Percentiles rank a stretch among this genome's conserved stretches.
Conservation (phyloP, 176 grass and related monocot genomes). For the Cenchrus americanus region DNA sequence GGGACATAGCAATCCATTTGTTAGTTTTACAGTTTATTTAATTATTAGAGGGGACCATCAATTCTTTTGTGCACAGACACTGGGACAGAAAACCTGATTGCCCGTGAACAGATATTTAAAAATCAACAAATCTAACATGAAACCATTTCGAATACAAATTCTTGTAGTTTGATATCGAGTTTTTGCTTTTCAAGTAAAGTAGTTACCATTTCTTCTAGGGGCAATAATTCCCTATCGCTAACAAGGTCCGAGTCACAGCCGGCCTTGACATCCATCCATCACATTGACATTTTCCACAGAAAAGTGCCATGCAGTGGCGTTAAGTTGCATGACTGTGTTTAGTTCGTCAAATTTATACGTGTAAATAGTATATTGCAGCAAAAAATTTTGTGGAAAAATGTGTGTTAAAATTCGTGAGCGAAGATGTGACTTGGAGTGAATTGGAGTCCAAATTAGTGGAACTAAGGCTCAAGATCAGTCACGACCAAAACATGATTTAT, state of each 20-base stretch:
- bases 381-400: no score
- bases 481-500: no score
- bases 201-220: not conserved
- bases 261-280: not conserved
- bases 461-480: no score
- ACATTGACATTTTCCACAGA: not conserved
- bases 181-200: no score
- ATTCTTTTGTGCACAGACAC: not conserved
- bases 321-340: no score
- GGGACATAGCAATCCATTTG: not conserved
- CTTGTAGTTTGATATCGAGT: no score
- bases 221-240: not conserved
- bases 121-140: not conserved
- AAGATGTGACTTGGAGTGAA: no score
- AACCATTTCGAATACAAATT: not conserved
- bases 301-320: not conserved
- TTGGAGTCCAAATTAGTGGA: no score
- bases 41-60: not conserved
- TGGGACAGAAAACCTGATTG: not conserved
- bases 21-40: not conserved
- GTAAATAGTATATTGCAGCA: no score
- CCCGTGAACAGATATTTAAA: not conserved
- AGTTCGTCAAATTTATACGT: no score
- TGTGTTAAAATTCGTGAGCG: no score
- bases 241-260: not conserved